A percentile compares a stretch with the other conserved stretches of the same genome.
Evolutionary conservation across 768 basidiomycete species (phyloP).

Genomic region (Mrakia gelida): DNA sequence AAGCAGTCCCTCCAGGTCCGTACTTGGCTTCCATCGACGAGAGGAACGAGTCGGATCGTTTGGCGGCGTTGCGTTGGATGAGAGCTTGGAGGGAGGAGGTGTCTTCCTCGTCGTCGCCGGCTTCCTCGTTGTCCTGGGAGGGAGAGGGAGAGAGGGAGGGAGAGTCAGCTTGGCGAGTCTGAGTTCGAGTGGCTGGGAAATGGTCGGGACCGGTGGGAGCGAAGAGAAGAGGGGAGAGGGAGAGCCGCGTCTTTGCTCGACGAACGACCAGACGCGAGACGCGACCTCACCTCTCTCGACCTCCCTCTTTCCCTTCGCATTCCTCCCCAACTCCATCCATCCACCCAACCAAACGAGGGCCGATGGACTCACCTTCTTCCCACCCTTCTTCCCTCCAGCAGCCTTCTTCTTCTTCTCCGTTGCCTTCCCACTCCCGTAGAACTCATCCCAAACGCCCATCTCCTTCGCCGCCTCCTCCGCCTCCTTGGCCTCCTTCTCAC

Average conservation of each 20-base stretch:
- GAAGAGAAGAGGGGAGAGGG: neutral
- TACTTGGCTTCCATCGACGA: slow-evolving; percentile 24
- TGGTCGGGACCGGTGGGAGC: no score
- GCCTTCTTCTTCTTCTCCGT: slow-evolving; percentile 5
- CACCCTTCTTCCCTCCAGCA: neutral
- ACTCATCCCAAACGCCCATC: slow-evolving; percentile 80
- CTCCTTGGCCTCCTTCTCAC: slow-evolving; percentile 73
- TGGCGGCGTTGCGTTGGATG: slow-evolving; percentile 24
- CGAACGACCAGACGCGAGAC: neutral
- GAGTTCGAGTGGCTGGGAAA: neutral
- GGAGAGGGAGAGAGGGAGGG: neutral
- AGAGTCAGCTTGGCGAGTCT: neutral
- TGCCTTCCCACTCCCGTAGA: slow-evolving; percentile 34
- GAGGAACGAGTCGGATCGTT: slow-evolving; percentile 19
- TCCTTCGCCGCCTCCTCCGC: slow-evolving; percentile 77
- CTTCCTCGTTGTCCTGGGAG: neutral
- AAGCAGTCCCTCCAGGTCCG: slow-evolving; percentile 7
- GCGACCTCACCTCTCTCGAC: neutral
- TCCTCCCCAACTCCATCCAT: neutral
- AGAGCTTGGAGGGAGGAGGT: slow-evolving; percentile 53
- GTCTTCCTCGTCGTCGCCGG: slow-evolving; percentile 52
- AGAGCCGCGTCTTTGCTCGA: neutral
- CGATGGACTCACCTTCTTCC: neutral
- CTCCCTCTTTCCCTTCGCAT: neutral
- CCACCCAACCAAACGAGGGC: neutral